Percentiles rank a stretch among this genome's conserved stretches.
Conservation (phyloP, 1,139 yeast species). For the Entelexis paramagnoliae region DNA sequence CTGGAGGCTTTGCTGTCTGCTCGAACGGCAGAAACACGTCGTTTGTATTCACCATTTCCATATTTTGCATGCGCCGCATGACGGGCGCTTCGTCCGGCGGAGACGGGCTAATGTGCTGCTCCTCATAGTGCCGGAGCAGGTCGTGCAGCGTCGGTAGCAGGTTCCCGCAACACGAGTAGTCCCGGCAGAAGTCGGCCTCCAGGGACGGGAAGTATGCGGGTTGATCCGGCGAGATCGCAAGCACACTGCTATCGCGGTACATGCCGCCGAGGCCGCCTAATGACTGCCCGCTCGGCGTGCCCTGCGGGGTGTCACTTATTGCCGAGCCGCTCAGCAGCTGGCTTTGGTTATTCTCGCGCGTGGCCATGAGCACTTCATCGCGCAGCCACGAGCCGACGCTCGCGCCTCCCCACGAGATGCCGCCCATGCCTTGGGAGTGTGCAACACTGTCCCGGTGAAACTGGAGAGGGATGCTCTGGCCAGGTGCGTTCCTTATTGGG, state of each 20-base stretch:
- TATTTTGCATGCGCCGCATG: constrained; percentile 33
- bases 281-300: background rate
- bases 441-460: constrained; percentile 80
- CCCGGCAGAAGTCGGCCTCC: constrained; percentile 93
- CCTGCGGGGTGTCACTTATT: constrained; percentile 8
- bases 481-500: constrained; percentile 36
- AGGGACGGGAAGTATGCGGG: constrained; percentile 53
- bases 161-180: constrained; percentile 92
- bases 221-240: constrained; percentile 18
- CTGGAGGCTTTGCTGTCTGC: constrained; percentile 24
- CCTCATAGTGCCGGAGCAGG: constrained; percentile 86
- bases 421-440: constrained; percentile 96
- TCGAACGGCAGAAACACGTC: constrained; percentile 55
- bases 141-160: constrained; percentile 88
- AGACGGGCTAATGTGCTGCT: constrained; percentile 76
- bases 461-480: constrained; percentile 28
- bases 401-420: constrained; percentile 95
- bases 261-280: background rate
- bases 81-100: constrained; percentile 43
- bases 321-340: constrained; percentile 23
- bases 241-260: background rate
- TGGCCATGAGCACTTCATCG: constrained; percentile 49
- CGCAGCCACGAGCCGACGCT: constrained; percentile 93
- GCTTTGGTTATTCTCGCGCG: constrained; percentile 16
- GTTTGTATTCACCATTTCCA: constrained; percentile 74